phyloP scores from a whole-genome alignment of 108 stramenopile genomes.

The Schizochytrium sp. region DNA sequence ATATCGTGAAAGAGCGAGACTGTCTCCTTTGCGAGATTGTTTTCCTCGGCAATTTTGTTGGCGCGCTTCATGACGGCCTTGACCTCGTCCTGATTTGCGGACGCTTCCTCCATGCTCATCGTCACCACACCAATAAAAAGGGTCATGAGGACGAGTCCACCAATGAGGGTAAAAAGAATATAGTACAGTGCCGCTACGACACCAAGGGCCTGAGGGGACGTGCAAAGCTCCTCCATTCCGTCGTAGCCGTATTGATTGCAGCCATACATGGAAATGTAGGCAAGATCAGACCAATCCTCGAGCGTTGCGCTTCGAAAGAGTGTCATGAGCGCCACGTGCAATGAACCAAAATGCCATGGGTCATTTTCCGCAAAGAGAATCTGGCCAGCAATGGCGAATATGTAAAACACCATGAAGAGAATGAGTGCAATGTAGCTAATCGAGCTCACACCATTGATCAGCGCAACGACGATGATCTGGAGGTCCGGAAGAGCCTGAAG shows the following conservation, averaged over 20 bases:
- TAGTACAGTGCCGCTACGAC: conserved; percentile 23
- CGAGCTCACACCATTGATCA: conserved; percentile 20
- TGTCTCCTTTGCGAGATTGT: background rate
- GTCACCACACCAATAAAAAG: conserved; percentile 42
- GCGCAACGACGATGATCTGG: conserved; percentile 33
- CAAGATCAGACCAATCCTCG: conserved; percentile 40
- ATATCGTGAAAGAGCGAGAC: conserved; percentile 16
- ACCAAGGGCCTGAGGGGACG: background rate
- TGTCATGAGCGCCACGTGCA: conserved; percentile 32
- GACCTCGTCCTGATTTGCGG: conserved; percentile 14
- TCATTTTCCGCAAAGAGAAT: conserved; percentile 29
- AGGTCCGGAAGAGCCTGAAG: conserved; percentile 35
- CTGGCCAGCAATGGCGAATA: conserved; percentile 30
- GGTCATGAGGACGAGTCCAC: conserved; percentile 37
- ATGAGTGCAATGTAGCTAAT: conserved; percentile 36
- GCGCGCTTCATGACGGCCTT: background rate
- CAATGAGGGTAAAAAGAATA: conserved; percentile 25
- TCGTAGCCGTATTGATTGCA: conserved; percentile 24
- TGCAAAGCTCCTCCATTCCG: background rate
- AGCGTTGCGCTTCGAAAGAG: conserved; percentile 32
- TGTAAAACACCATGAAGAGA: conserved; percentile 38
- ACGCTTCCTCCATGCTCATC: conserved; percentile 40
- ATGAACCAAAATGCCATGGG: conserved; percentile 28
- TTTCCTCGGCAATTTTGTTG: background rate
- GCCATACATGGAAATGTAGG: conserved; percentile 26